phyloP scores from a whole-genome alignment of 148 eudicot genomes.

The Oxyria digyna region DNA sequence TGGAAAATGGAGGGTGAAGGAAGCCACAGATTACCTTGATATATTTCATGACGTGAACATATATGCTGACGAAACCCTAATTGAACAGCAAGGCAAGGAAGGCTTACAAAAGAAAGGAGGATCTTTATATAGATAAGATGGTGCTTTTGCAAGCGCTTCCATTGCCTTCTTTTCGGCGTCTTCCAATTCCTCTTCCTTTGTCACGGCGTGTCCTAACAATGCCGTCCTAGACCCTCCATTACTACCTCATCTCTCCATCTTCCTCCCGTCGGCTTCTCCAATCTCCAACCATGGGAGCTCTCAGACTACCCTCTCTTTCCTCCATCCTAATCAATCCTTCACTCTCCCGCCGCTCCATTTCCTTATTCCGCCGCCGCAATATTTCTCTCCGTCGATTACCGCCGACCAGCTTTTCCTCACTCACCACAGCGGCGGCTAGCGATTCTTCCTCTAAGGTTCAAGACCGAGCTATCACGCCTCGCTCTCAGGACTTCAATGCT shows the following conservation, averaged over 20 bases:
- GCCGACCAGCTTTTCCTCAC: slow-evolving; percentile 21
- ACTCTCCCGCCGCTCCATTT: slow-evolving; percentile 19
- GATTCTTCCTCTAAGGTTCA: slow-evolving; percentile 14
- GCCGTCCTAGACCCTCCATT: no score
- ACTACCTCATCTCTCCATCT: slow-evolving; percentile 3
- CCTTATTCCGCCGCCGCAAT: slow-evolving; percentile 18
- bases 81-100: no score
- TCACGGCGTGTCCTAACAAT: no score
- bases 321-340: slow-evolving; percentile 21
- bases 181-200: no score
- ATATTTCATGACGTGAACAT: no score
- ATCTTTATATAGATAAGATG: no score
- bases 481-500: slow-evolving; percentile 81
- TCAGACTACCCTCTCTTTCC: slow-evolving; percentile 39
- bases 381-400: slow-evolving; percentile 17
- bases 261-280: not conserved
- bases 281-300: slow-evolving; percentile 38
- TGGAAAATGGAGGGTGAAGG: no score
- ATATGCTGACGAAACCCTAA: no score
- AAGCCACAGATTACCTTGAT: no score
- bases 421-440: slow-evolving; percentile 19
- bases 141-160: no score
- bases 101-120: no score
- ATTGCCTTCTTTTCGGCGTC: no score
- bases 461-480: slow-evolving; percentile 56